Conservation (phyloP, 106 monocot species). For the Phalaenopsis aphrodite region DNA sequence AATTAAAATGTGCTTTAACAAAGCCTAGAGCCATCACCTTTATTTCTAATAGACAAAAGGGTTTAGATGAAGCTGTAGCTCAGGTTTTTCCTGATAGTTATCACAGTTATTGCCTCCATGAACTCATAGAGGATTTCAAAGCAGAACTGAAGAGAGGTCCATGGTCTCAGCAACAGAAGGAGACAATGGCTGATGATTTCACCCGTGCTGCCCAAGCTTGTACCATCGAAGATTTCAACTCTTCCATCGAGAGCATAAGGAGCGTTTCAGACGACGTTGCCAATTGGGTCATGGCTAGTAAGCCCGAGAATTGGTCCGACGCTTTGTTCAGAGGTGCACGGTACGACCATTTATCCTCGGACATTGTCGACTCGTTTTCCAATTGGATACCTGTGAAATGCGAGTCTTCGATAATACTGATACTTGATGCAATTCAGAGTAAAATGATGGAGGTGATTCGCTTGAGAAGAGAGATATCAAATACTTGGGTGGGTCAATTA, state of each 20-base stretch:
- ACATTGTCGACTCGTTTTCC: conserved; percentile 54
- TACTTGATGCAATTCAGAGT: conserved; percentile 51
- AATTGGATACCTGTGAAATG: conserved; percentile 73
- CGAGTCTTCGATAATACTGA: conserved; percentile 61
- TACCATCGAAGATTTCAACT: conserved; percentile 61
- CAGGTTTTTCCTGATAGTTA: conserved; percentile 62
- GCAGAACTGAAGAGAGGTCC: conserved; percentile 55
- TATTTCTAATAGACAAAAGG: conserved; percentile 58
- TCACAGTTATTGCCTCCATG: conserved; percentile 61
- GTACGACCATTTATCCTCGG: conserved; percentile 65
- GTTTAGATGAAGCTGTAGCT: conserved; percentile 64
- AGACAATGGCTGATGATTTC: conserved; percentile 60
- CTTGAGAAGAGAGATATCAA: conserved; percentile 29
- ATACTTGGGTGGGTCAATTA: conserved; percentile 35
- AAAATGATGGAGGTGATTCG: conserved; percentile 57
- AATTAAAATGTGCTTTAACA: conserved; percentile 51
- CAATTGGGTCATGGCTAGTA: conserved; percentile 56
- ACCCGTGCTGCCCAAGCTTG: conserved; percentile 71
- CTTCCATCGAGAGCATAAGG: conserved; percentile 49
- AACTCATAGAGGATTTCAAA: conserved; percentile 73
- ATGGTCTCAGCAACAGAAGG: conserved; percentile 59
- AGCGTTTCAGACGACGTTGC: conserved; percentile 58
- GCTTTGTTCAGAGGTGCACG: conserved; percentile 64
- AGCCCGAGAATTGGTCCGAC: conserved; percentile 82
- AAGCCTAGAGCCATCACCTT: conserved; percentile 61